Evolutionary conservation across 2,329 filamentous ascomycete species (phyloP).

Genomic region (Hypoxylon sp.): DNA sequence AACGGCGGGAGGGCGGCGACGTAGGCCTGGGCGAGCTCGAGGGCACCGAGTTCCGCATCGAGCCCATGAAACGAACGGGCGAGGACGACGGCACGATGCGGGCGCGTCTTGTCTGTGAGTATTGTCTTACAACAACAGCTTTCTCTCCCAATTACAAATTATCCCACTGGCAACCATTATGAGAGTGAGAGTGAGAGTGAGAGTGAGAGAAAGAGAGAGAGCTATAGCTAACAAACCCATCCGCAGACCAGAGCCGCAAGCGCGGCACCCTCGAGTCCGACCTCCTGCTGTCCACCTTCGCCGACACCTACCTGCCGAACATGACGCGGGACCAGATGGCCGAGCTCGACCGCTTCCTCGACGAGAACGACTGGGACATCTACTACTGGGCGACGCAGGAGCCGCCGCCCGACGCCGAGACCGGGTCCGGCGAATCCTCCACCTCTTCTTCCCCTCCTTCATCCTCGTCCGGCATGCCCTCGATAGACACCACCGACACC

Average conservation of each 20-base stretch:
- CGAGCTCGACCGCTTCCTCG: slow-evolving; percentile 91
- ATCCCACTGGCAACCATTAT: no score
- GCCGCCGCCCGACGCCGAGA: slow-evolving; percentile 57
- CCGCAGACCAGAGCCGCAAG: slow-evolving; percentile 94
- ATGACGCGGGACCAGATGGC: slow-evolving; percentile 81
- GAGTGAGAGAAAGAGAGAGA: no score
- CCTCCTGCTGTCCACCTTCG: slow-evolving; percentile 95
- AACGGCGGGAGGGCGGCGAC: slow-evolving; percentile 57
- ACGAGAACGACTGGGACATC: slow-evolving; percentile 99
- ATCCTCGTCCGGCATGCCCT: slow-evolving; percentile 40
- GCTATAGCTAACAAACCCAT: slow-evolving; percentile 2
- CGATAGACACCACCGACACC: slow-evolving; percentile 63
- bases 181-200: no score
- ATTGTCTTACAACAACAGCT: no score
- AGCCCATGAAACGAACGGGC: slow-evolving; percentile 85
- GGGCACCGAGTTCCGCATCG: slow-evolving; percentile 85
- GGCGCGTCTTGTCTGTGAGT: slow-evolving; percentile 80
- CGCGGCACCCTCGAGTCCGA: slow-evolving; percentile 96
- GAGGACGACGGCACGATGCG: slow-evolving; percentile 89
- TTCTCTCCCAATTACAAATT: no score
- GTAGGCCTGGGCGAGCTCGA: slow-evolving; percentile 88
- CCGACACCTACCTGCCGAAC: slow-evolving; percentile 77
- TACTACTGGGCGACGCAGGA: slow-evolving; percentile 99
- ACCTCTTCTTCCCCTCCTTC: slow-evolving; percentile 32
- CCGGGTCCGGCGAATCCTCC: slow-evolving; percentile 15